These are phyloP conservation scores for Hippophae rhamnoides DNA, from an alignment of 306 rosid genomes.

Conservation along the genomic window DNA sequence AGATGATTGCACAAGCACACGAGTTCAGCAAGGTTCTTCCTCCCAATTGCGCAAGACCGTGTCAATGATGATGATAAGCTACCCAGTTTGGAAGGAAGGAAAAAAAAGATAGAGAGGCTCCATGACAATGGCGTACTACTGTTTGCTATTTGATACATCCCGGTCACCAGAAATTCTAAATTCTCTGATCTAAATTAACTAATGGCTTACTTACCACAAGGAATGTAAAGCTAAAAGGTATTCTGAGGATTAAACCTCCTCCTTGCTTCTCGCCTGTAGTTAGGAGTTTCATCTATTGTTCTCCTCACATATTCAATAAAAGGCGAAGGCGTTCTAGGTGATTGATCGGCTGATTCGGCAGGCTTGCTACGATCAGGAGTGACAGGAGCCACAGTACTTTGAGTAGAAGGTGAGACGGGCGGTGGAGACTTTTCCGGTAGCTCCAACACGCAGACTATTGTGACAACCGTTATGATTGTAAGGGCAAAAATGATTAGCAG, in stretches of 20 bases:
- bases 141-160: too few relatives aligned
- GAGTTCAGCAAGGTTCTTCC: too few relatives aligned
- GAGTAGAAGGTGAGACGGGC: constrained; percentile 26
- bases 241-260: constrained; percentile 78
- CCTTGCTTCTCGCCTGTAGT: constrained; percentile 63
- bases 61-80: too few relatives aligned
- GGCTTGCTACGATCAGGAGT: constrained; percentile 55
- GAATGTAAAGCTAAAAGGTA: constrained; percentile 38
- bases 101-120: too few relatives aligned
- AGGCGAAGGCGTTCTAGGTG: constrained; percentile 92
- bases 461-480: constrained; percentile 22
- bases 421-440: constrained; percentile 40
- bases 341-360: constrained; percentile 29
- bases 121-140: too few relatives aligned
- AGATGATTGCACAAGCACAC: too few relatives aligned
- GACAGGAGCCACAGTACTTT: constrained; percentile 35
- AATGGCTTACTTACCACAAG: too few relatives aligned
- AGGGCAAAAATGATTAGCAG: constrained; percentile 35
- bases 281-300: constrained; percentile 91
- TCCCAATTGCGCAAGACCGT: too few relatives aligned
- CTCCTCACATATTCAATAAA: constrained; percentile 83
- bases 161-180: too few relatives aligned
- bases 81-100: too few relatives aligned
- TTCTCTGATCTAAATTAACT: too few relatives aligned
- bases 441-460: constrained; percentile 31